Conservation (phyloP, 768 basidiomycete species). For the Naematelia aurantialba region DNA sequence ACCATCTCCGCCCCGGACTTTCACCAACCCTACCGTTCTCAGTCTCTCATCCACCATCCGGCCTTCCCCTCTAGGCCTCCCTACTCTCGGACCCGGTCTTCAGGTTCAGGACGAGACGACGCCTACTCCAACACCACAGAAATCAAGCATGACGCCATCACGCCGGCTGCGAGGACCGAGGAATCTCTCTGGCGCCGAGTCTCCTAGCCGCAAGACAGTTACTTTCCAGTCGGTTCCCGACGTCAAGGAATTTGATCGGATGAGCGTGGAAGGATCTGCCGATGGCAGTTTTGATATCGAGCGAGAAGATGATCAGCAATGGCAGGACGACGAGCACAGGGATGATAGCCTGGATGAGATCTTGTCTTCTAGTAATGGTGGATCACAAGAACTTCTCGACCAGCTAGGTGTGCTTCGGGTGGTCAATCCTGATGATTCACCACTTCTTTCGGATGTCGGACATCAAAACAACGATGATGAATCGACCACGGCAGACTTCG, state of each 20-base stretch:
- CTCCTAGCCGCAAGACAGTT: slow-evolving; percentile 44
- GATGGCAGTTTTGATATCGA: slow-evolving; percentile 39
- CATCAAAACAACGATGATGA: slow-evolving; percentile 15
- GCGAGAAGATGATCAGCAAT: slow-evolving; percentile 28
- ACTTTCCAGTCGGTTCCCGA: slow-evolving; percentile 47
- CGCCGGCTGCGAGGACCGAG: slow-evolving; percentile 42
- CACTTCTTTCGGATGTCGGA: slow-evolving; percentile 5
- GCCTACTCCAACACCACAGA: slow-evolving; percentile 34
- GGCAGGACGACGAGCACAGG: slow-evolving; percentile 2
- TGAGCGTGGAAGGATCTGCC: slow-evolving; percentile 36
- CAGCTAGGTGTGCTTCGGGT: not conserved
- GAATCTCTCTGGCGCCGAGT: slow-evolving; percentile 22
- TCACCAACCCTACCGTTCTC: slow-evolving; percentile 1
- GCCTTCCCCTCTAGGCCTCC: slow-evolving; percentile 26
- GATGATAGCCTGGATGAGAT: slow-evolving; percentile 33
- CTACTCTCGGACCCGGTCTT: not conserved
- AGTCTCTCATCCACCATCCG: slow-evolving; percentile 14
- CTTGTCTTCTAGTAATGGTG: not conserved
- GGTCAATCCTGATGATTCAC: slow-evolving; percentile 1
- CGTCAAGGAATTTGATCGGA: slow-evolving; percentile 48
- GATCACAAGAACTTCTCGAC: slow-evolving; percentile 5
- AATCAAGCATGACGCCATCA: slow-evolving; percentile 47
- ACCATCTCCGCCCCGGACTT: slow-evolving; percentile 25
- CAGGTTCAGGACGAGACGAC: slow-evolving; percentile 10
- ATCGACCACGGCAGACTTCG: slow-evolving; percentile 43